phyloP scores from a whole-genome alignment of 495 filamentous ascomycete species.

The Aspergillus leporis region DNA sequence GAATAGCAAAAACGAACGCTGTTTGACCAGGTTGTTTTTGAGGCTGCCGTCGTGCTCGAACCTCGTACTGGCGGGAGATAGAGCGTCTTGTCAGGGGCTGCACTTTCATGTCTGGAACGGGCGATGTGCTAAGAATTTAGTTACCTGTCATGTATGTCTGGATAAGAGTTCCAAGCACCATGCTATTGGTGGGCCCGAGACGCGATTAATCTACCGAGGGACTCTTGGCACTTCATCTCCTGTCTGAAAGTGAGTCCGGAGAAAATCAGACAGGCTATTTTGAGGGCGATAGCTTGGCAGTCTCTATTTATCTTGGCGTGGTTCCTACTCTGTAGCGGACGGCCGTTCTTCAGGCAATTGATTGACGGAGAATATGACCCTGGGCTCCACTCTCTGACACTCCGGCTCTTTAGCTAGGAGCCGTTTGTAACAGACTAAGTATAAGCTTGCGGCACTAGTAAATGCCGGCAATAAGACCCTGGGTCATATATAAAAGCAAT shows the following conservation, averaged over 20 bases:
- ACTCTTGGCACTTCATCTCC: neutral
- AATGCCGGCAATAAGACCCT: too few species aligned
- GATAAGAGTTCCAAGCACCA: neutral
- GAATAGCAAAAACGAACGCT: too few species aligned
- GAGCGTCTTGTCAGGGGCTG: neutral
- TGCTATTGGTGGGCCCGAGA: neutral
- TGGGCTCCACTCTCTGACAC: neutral
- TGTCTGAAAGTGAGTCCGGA: constrained; percentile 1
- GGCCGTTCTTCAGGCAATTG: neutral
- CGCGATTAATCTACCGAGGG: neutral
- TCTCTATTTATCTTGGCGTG: neutral
- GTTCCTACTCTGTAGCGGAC: neutral
- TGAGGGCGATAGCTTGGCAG: neutral
- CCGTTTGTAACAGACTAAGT: neutral
- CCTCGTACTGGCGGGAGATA: too few species aligned
- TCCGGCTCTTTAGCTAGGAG: neutral
- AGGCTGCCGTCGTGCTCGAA: too few species aligned
- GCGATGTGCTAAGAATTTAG: too few species aligned
- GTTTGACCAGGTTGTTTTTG: too few species aligned
- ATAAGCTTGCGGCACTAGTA: neutral
- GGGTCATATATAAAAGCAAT: too few species aligned
- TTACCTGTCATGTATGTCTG: too few species aligned
- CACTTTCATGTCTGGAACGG: too few species aligned
- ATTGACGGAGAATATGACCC: neutral
- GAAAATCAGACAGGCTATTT: neutral